phyloP scores from a whole-genome alignment of 2,329 filamentous ascomycete genomes.

The Colletotrichum siamense region DNA sequence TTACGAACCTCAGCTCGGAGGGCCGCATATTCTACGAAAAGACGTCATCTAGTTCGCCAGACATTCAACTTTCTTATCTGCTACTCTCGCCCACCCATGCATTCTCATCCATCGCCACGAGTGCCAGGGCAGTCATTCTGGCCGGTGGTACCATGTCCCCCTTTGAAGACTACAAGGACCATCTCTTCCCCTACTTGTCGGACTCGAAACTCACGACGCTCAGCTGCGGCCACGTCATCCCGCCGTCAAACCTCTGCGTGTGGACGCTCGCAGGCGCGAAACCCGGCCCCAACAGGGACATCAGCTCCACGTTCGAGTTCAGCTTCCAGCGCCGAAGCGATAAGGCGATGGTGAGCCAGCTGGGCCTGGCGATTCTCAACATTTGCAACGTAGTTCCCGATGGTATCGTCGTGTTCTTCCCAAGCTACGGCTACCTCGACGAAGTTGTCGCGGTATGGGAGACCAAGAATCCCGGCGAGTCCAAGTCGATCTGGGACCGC shows the following conservation, averaged over 20 bases:
- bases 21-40: slow-evolving; percentile 71
- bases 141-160: slow-evolving; percentile 98
- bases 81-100: slow-evolving; percentile 90
- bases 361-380: slow-evolving; percentile 76
- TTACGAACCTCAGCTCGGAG: slow-evolving; percentile 84
- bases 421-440: slow-evolving; percentile 90
- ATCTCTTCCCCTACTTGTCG: slow-evolving; percentile 81
- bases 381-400: slow-evolving; percentile 80
- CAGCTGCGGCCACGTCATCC: slow-evolving; percentile 95
- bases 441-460: slow-evolving; percentile 72
- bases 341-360: slow-evolving; percentile 71
- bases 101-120: slow-evolving; percentile 85
- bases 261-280: slow-evolving; percentile 65
- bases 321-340: slow-evolving; percentile 80
- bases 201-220: slow-evolving; percentile 73
- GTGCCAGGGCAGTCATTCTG: slow-evolving; percentile 85
- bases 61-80: slow-evolving; percentile 78
- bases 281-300: slow-evolving; percentile 29
- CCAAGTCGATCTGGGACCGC: slow-evolving; percentile 61
- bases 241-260: slow-evolving; percentile 79
- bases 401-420: slow-evolving; percentile 93
- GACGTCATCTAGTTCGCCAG: slow-evolving; percentile 33
- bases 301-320: slow-evolving; percentile 74
- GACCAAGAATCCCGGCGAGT: slow-evolving; percentile 28
- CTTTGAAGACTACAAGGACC: slow-evolving; percentile 86